phyloP scores from a whole-genome alignment of 1,284 basidiomycete genomes.

The Spongispora temasekensis region DNA sequence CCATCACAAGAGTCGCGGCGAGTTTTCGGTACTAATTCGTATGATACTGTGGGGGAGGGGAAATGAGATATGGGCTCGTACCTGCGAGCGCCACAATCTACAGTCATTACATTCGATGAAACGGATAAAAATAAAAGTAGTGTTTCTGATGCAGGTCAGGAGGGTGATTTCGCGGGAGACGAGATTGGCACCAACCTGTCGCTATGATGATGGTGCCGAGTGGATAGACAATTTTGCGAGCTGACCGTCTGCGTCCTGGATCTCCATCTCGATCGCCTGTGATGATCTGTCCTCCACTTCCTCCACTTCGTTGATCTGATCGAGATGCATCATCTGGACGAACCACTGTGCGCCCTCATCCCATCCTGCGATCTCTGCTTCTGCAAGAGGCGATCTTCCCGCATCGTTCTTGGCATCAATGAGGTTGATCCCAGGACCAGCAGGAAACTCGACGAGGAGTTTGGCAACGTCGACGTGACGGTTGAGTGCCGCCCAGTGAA shows the following conservation, averaged over 20 bases:
- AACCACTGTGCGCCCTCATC: conserved; percentile 81
- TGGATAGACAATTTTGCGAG: conserved; percentile 59
- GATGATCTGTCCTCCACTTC: conserved; percentile 34
- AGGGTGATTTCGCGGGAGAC: background rate
- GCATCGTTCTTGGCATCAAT: conserved; percentile 74
- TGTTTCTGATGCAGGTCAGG: too few relatives aligned
- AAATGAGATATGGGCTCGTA: too few relatives aligned
- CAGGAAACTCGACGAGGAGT: conserved; percentile 60
- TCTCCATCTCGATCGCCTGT: conserved; percentile 48
- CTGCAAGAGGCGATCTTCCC: conserved; percentile 70
- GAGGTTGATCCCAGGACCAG: conserved; percentile 60
- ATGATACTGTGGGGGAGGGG: background rate
- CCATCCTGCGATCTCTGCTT: conserved; percentile 76
- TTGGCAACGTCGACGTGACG: conserved; percentile 68
- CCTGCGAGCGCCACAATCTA: too few relatives aligned
- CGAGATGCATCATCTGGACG: conserved; percentile 73
- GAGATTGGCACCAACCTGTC: conserved; percentile 1
- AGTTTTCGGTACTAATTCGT: too few relatives aligned
- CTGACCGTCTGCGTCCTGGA: conserved; percentile 66
- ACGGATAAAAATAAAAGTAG: too few relatives aligned
- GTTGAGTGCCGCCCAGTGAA: conserved; percentile 90
- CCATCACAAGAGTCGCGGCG: too few relatives aligned
- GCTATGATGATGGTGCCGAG: conserved; percentile 32
- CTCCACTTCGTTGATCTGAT: conserved; percentile 39
- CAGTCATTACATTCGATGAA: too few relatives aligned